Base-by-base conservation (phyloP, 495 filamentous ascomycete genomes). In the Melanomma pulvis-pyrius region DNA sequence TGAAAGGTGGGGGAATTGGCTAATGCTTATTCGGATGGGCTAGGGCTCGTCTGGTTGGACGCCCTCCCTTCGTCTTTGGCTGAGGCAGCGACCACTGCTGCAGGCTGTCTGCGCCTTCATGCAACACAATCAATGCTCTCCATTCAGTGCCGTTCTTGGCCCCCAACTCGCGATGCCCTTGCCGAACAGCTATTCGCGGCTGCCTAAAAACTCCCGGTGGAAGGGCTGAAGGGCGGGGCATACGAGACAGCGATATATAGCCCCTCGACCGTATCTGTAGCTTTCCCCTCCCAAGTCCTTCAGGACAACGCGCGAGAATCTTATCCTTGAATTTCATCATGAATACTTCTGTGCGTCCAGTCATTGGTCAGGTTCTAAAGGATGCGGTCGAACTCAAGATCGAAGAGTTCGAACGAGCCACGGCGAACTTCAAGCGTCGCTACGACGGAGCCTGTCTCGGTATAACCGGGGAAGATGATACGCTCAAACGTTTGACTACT, bases 301-400 rank as follows among this genome's bases (percentile, higher is more conserved):
- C 17, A 44, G 9, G 39, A 17, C 2, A 44, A 44, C n/a, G 9
- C n/a, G 9, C 17, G 39, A 44, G 39, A 15, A n/a, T 2, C 5
- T 11, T 7, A 44, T 15, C 39, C 39, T 44, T 15, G n/a, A 46
- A 28, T 25, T 34, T 65, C 51, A 51, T n/a, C 22, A 70, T 70
- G 61, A 28, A 49, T 50, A 30, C 50, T 17, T 29, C 32, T 21
- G 19, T 47, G 3, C 56, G 48, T 28, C 48, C 58, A 6, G 47
- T 47, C 39, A 52, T 66, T 30, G 54, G 62, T 13, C 47, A 62
- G 0, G 51, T 53, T 24, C 52, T 70, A 29, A 61, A 21, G 34
- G 49, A 55, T 15, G 49, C 34, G 34, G 54, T 52, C 22, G 53
- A 66, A 51, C 68, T 71, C 41, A 71, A 67, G 41, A 51, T 63